These are phyloP conservation scores for Boletales sp. DNA, from an alignment of 768 basidiomycete genomes.

Conservation along the genomic window DNA sequence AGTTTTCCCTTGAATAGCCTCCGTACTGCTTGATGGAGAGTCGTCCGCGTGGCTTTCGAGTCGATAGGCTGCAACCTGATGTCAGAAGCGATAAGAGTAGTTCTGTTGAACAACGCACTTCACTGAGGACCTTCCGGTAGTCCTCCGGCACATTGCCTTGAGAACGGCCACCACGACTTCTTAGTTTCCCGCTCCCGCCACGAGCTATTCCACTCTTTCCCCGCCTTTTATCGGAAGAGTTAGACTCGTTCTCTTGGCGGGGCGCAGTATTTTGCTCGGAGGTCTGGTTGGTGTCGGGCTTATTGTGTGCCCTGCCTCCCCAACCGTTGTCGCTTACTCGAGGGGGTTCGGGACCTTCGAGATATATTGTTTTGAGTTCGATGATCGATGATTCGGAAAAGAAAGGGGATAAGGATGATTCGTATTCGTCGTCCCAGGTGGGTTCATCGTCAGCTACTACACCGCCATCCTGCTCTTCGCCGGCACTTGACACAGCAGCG, in stretches of 20 bases:
- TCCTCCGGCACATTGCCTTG: constrained; percentile 52
- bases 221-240: constrained; percentile 28
- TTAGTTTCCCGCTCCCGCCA: constrained; percentile 44
- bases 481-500: neutral
- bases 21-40: constrained; percentile 77
- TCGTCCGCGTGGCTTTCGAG: constrained; percentile 76
- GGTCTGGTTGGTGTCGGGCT: constrained; percentile 23
- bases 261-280: constrained; percentile 6
- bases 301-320: constrained; percentile 46
- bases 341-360: constrained; percentile 81
- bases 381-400: constrained; percentile 58
- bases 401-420: constrained; percentile 53
- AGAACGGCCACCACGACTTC: constrained; percentile 38
- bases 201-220: constrained; percentile 41
- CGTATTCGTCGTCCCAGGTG: constrained; percentile 67
- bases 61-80: constrained; percentile 61
- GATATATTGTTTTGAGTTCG: constrained; percentile 66
- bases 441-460: constrained; percentile 26
- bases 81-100: constrained; percentile 11
- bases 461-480: neutral
- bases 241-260: constrained; percentile 14
- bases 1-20: constrained; percentile 80
- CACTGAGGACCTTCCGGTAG: constrained; percentile 70
- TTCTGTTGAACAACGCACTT: constrained; percentile 51
- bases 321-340: constrained; percentile 73